These are phyloP conservation scores for Acacia pycnantha DNA, from an alignment of 331 rosid genomes.

Conservation along the genomic window DNA sequence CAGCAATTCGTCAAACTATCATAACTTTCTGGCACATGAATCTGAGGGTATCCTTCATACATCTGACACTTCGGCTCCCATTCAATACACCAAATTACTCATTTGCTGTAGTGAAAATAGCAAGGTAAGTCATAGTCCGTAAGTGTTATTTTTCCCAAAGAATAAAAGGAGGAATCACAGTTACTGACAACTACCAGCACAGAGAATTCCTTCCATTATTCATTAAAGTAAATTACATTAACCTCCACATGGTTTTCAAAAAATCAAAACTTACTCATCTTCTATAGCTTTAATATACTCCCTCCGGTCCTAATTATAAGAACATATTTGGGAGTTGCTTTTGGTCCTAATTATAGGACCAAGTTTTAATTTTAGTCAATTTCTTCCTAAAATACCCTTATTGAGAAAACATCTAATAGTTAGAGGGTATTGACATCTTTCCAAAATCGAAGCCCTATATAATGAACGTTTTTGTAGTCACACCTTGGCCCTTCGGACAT, in stretches of 20 bases:
- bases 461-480: too few relatives aligned
- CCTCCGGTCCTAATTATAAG: too few relatives aligned
- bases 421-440: too few relatives aligned
- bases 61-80: background rate
- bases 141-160: background rate
- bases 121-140: background rate
- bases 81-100: constrained; percentile 15
- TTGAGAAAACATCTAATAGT: too few relatives aligned
- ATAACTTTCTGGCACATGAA: background rate
- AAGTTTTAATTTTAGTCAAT: too few relatives aligned
- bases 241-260: background rate
- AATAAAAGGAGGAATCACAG: background rate
- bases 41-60: constrained; percentile 19
- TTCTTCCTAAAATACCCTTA: too few relatives aligned
- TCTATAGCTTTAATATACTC: background rate
- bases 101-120: constrained; percentile 14
- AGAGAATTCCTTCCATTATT: background rate
- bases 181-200: background rate
- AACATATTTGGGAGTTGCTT: too few relatives aligned
- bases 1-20: background rate
- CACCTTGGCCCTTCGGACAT: too few relatives aligned
- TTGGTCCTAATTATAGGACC: too few relatives aligned
- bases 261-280: background rate
- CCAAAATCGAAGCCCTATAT: too few relatives aligned
- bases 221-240: background rate